Conservation (phyloP, 169 alveolate species). For the Plasmodium ovale region DNA sequence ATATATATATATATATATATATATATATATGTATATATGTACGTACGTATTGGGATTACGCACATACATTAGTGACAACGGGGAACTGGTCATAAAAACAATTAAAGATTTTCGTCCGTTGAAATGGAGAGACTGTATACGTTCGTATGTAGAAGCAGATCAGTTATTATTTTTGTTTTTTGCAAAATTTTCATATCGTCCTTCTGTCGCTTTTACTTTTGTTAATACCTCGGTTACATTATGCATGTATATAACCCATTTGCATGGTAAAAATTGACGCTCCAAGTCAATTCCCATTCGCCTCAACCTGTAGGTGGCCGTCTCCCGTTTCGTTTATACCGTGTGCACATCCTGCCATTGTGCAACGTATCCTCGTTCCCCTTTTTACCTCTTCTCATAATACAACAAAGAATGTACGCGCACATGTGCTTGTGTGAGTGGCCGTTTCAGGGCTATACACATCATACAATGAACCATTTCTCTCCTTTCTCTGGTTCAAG, state of each 20-base stretch:
- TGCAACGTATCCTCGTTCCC: neutral
- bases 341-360: no score
- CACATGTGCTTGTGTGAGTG: neutral
- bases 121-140: neutral
- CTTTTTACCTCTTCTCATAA: neutral
- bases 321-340: no score
- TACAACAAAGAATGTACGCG: no score
- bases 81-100: neutral
- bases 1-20: neutral
- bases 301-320: no score
- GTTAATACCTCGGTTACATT: no score
- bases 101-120: neutral
- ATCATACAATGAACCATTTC: neutral
- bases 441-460: neutral
- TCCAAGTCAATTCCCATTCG: no score
- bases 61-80: neutral
- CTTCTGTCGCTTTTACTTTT: no score
- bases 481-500: neutral
- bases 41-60: neutral
- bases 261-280: no score
- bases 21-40: constrained; percentile 14
- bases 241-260: no score
- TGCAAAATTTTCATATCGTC: neutral
- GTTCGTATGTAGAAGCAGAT: neutral
- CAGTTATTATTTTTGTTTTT: no score